These are phyloP conservation scores for Rhizomucor miehei DNA, from an alignment of 371 early-diverging fungal species.

Conservation along the genomic window DNA sequence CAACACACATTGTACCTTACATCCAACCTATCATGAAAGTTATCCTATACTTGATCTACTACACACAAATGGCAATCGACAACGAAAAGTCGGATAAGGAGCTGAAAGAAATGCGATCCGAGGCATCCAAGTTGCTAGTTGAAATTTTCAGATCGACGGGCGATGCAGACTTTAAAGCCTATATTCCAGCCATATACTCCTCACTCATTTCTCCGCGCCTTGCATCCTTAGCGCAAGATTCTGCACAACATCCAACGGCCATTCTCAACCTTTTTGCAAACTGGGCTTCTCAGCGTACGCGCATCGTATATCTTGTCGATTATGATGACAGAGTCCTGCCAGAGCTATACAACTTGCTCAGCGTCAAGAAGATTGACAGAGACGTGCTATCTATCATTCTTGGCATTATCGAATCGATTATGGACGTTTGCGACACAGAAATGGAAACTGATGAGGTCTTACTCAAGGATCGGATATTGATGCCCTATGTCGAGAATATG, in stretches of 20 bases:
- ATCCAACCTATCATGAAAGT: constrained; percentile 67
- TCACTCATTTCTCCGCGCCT: constrained; percentile 71
- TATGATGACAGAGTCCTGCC: constrained; percentile 64
- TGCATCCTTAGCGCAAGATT: constrained; percentile 69
- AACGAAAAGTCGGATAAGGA: background rate
- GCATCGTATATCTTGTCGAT: constrained; percentile 63
- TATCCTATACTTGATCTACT: constrained; percentile 65
- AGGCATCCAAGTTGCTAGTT: constrained; percentile 72
- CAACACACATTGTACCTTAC: constrained; percentile 65
- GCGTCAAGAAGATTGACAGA: constrained; percentile 74
- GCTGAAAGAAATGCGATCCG: constrained; percentile 60
- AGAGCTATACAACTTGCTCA: constrained; percentile 65
- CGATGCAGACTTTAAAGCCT: constrained; percentile 72
- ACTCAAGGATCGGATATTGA: constrained; percentile 51
- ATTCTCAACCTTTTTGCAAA: constrained; percentile 72
- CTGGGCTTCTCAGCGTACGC: constrained; percentile 70
- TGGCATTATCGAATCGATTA: constrained; percentile 72
- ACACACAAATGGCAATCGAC: constrained; percentile 36
- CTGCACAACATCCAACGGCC: constrained; percentile 80
- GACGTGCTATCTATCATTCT: constrained; percentile 69
- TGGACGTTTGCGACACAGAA: constrained; percentile 52
- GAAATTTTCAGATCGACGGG: constrained; percentile 72
- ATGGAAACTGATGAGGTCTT: constrained; percentile 37
- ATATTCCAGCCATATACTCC: constrained; percentile 70
- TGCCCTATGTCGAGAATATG: constrained; percentile 62